These are phyloP conservation scores for Odontarrhena argentea DNA, from an alignment of 345 rosid genomes.

Conservation along the genomic window DNA sequence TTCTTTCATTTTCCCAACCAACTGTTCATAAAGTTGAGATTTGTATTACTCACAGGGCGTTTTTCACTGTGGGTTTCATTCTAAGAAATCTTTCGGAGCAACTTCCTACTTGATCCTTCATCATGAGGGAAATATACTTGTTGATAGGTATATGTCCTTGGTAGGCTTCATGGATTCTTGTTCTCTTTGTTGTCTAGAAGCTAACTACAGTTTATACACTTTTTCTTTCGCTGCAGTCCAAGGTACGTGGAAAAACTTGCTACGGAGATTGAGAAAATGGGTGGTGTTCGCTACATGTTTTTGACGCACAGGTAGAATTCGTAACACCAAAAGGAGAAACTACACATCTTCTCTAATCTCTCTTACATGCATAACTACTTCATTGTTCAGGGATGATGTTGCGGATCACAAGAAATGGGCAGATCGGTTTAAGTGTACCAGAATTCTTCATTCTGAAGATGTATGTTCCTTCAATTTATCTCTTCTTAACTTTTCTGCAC, in stretches of 20 bases:
- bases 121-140: slow-evolving; percentile 61
- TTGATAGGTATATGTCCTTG: slow-evolving; percentile 52
- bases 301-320: slow-evolving; percentile 57
- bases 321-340: not conserved
- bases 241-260: slow-evolving; percentile 60
- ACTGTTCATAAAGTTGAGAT: not conserved
- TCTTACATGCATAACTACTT: slow-evolving; percentile 29
- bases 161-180: slow-evolving; percentile 1
- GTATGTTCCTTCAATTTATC: slow-evolving; percentile 41
- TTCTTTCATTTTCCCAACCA: too few species aligned
- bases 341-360: slow-evolving; percentile 11
- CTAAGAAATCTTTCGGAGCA: slow-evolving; percentile 66
- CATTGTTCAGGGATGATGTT: slow-evolving; percentile 60
- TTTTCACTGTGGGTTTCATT: slow-evolving; percentile 72
- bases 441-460: slow-evolving; percentile 62
- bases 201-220: not conserved
- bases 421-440: slow-evolving; percentile 48
- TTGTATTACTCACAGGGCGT: slow-evolving; percentile 50
- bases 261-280: slow-evolving; percentile 50
- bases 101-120: slow-evolving; percentile 58
- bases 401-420: slow-evolving; percentile 75
- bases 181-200: not conserved
- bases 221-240: slow-evolving; percentile 49
- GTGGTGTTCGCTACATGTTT: slow-evolving; percentile 63
- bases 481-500: not conserved